Base-by-base conservation (phyloP, 164 flowering plant genomes). In the Hamamelis virginiana region DNA sequence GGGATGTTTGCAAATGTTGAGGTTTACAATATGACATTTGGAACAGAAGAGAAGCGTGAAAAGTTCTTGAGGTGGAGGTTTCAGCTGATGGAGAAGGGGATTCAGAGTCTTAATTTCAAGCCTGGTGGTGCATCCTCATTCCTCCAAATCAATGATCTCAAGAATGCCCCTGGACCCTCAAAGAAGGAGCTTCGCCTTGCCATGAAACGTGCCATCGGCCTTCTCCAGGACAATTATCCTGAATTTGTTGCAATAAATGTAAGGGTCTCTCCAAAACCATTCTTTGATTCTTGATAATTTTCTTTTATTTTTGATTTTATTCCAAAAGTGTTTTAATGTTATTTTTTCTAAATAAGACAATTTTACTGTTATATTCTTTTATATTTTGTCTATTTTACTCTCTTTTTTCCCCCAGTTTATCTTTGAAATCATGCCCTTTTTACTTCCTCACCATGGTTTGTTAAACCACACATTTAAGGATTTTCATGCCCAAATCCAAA, bases 211-310 rank as follows among this genome's bases (percentile, higher is more conserved):
- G 84, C 86, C 9, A 72, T 92, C 5, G 74, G 21, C 0, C 69
- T 90, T 46, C 78, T 90, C 3, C 92, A 90, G 58, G 94, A 92
- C 75, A 90, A 90, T 59, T 92, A 92, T 67, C 97, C 96, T 0
- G 97, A 92, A 65, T 75, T 92, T 45, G 92, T 89, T 0, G 84
- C 89, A 4, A 84, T 76, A 81, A 86, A 91, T 75, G 97, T 92
- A 76, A 80, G 84, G 14, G 3, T 60, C 62, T 60, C 19, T 11
- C 43, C 25, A 25, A 10, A 27, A n/a, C 57, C 21, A 14, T 21
- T 22, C 10, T 0, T 13, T 1, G 12, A 2, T 12, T 8, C 11
- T 46, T 12, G 51, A 33, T 33, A 33, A n/a, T n/a, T n/a, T n/a
- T n/a, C n/a, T n/a, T n/a, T n/a, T n/a, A n/a, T n/a, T n/a, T n/a